Evolutionary conservation across 2,329 filamentous ascomycete genomes (phyloP).

Genomic region (Trichoderma sp.): DNA sequence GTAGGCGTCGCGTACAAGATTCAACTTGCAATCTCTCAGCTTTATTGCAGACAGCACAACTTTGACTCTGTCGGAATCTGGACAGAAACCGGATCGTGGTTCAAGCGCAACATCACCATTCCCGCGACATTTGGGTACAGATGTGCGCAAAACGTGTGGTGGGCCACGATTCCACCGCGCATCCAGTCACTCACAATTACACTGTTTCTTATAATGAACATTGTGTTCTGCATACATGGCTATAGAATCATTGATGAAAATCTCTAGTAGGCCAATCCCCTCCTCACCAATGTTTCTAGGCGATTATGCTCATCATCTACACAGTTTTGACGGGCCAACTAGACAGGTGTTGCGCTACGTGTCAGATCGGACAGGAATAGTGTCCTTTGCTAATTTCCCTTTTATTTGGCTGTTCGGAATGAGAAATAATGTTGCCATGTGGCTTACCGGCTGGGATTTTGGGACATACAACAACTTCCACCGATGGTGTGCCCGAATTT

Average conservation of each 20-base stretch:
- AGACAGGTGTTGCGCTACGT: slow-evolving; percentile 52
- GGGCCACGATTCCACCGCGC: slow-evolving; percentile 44
- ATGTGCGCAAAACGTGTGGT: slow-evolving; percentile 44
- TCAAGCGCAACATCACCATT: slow-evolving; percentile 35
- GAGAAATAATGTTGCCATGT: slow-evolving; percentile 64
- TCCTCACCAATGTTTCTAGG: background rate
- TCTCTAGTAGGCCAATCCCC: slow-evolving; percentile 36
- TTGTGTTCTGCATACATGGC: slow-evolving; percentile 36
- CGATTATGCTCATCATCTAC: background rate
- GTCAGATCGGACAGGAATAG: slow-evolving; percentile 62
- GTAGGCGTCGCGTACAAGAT: slow-evolving; percentile 38
- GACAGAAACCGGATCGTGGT: slow-evolving; percentile 27
- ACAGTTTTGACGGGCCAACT: slow-evolving; percentile 35
- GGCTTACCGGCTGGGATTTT: slow-evolving; percentile 68
- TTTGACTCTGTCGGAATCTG: slow-evolving; percentile 5
- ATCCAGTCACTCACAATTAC: slow-evolving; percentile 43
- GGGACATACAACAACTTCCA: slow-evolving; percentile 66
- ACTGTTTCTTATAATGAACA: slow-evolving; percentile 40
- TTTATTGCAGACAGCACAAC: background rate
- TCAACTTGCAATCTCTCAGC: slow-evolving; percentile 19
- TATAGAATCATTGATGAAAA: slow-evolving; percentile 40
- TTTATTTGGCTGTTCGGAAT: slow-evolving; percentile 65
- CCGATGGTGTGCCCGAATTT: slow-evolving; percentile 62
- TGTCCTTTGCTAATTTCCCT: slow-evolving; percentile 63
- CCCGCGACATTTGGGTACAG: slow-evolving; percentile 46